Evolutionary conservation across 768 basidiomycete genomes (phyloP).

Genomic region (Kwoniella europaea): DNA sequence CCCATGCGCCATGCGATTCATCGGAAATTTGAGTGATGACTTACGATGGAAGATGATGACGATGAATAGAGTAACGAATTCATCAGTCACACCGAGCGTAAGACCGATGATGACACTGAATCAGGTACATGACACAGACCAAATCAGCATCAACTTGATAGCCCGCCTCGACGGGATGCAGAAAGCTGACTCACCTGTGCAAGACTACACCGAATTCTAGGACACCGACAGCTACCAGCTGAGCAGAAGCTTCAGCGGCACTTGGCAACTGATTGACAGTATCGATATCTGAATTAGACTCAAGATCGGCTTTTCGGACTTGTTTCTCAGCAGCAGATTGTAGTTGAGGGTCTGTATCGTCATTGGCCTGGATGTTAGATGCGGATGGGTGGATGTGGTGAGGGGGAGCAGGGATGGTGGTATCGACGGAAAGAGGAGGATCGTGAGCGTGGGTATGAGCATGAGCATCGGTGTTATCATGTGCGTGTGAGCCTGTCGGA

Average conservation of each 20-base stretch:
- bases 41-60: conserved; percentile 90
- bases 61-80: conserved; percentile 83
- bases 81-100: conserved; percentile 82
- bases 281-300: conserved; percentile 16
- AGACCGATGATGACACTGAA: conserved; percentile 84
- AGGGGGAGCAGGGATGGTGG: conserved; percentile 27
- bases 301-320: conserved; percentile 19
- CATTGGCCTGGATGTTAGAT: conserved; percentile 25
- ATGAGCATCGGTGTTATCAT: conserved; percentile 43
- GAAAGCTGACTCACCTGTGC: conserved; percentile 66
- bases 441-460: conserved; percentile 58
- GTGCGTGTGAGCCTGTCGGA: conserved; percentile 39
- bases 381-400: conserved; percentile 35
- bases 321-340: conserved; percentile 7
- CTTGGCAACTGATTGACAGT: conserved; percentile 34
- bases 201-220: conserved; percentile 92
- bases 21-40: conserved; percentile 53
- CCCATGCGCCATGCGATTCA: too few species aligned
- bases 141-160: too few species aligned
- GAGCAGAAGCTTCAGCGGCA: conserved; percentile 62
- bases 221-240: conserved; percentile 84
- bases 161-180: too few species aligned
- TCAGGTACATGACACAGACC: too few species aligned
- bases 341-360: conserved; percentile 4
- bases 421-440: conserved; percentile 50